Base-by-base conservation (phyloP, 169 alveolate genomes). In the Eimeria falciformis region DNA sequence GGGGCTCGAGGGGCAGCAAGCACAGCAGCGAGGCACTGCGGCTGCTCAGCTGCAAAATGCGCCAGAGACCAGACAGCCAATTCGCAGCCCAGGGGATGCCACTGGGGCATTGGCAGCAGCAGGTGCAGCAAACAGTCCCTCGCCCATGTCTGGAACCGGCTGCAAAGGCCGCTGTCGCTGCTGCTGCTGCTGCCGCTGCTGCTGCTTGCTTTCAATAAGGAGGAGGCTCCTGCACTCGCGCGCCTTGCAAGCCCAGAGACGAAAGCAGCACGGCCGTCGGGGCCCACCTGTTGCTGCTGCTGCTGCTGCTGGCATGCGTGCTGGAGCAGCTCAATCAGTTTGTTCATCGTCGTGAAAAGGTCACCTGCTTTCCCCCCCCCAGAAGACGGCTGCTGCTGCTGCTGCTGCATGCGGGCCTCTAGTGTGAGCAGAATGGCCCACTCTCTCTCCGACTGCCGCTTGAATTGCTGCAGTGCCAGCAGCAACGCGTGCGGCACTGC, bases 401-500 rank as follows among this genome's bases (percentile, higher is more conserved):
- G 87, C 69, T 47, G 68, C 71, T 78, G 87, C 71, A 78, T 46
- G 87, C 87, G 87, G 25, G 53, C 43, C 47, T 78, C 87, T 21
- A 78, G 87, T 47, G 46, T 65, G 50, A 47, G 87, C 46, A 78
- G 87, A 45, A 78, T 46, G 71, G 87, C 87, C 87, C 87, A 78
- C 69, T 78, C 87, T 21, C 87, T 78, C 46, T 12, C 47, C 5
- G 87, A 37, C 25, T 78, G 87, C 71, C 87, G 87, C 71, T 68
- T 46, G 50, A 78, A 78, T n/a, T 78, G 87, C 46, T 50, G 69
- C 69, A 78, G 87, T 37, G 87, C 87, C 46, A 46, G 71, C 47
- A 78, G 69, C 87, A 78, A 47, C 66, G 87, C 87, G 11, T 78
- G 37, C 27, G 87, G 87, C 33, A 78, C 87, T 78, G 87, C 87